Conservation (phyloP, 371 early-diverging fungal genomes). For the Dentiscutata heterogama region DNA sequence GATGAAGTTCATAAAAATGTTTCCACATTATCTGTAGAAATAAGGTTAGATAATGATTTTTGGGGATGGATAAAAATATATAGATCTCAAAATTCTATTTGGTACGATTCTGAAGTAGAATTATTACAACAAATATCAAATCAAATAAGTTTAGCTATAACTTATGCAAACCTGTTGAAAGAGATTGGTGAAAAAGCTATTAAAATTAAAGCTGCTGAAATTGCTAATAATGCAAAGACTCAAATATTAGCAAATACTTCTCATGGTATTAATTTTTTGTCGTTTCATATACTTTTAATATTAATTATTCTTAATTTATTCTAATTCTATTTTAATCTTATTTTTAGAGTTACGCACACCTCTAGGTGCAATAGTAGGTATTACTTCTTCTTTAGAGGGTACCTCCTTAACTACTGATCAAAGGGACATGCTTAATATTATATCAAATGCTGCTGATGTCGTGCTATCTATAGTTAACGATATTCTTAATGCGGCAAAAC, state of each 20-base stretch:
- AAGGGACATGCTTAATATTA: slow-evolving; percentile 56
- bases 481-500: slow-evolving; percentile 66
- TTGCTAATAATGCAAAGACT: slow-evolving; percentile 55
- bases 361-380: slow-evolving; percentile 60
- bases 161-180: slow-evolving; percentile 52
- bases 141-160: slow-evolving; percentile 56
- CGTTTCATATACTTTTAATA: background rate
- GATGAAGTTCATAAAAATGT: background rate
- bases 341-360: slow-evolving; percentile 54
- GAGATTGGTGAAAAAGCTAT: slow-evolving; percentile 53
- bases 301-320: background rate
- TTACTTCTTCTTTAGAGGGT: slow-evolving; percentile 53
- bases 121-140: slow-evolving; percentile 57
- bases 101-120: slow-evolving; percentile 52
- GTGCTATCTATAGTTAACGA: slow-evolving; percentile 65
- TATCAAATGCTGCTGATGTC: slow-evolving; percentile 55
- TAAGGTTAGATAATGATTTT: background rate
- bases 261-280: slow-evolving; percentile 43
- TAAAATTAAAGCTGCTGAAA: slow-evolving; percentile 57
- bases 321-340: background rate
- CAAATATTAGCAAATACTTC: slow-evolving; percentile 58
- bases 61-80: slow-evolving; percentile 45
- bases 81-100: slow-evolving; percentile 36
- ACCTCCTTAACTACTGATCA: slow-evolving; percentile 56
- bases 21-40: slow-evolving; percentile 24